phyloP scores from a whole-genome alignment of 495 filamentous ascomycete species.

The Penicillium fimorum region DNA sequence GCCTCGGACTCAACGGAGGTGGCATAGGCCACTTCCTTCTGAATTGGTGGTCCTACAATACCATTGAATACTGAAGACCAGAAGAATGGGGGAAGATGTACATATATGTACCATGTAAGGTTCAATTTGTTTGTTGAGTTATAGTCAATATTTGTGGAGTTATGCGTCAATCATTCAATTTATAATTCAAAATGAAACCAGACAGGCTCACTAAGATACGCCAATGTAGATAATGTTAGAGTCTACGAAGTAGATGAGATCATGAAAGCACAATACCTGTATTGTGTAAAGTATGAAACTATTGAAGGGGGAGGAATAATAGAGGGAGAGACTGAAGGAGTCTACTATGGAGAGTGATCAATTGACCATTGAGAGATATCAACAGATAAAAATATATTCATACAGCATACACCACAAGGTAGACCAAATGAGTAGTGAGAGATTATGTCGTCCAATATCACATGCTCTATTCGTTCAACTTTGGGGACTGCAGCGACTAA shows the following conservation, averaged over 20 bases:
- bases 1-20: constrained; percentile 1
- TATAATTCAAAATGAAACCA: not conserved
- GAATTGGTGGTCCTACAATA: not conserved
- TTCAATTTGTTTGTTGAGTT: no score
- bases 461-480: not conserved
- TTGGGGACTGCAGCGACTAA: not conserved
- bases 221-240: not conserved
- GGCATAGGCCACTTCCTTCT: not conserved
- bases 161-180: not conserved
- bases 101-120: no score
- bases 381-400: not conserved
- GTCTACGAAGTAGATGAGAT: no score
- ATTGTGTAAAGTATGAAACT: no score
- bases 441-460: not conserved
- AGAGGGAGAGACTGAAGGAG: no score
- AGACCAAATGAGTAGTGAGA: not conserved
- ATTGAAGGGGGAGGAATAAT: no score
- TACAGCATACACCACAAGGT: not conserved
- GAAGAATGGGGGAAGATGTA: not conserved
- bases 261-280: no score
- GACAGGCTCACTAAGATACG: not conserved
- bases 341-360: no score
- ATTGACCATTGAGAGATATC: no score
- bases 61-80: not conserved
- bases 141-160: no score